Base-by-base conservation (phyloP, 2,329 filamentous ascomycete genomes). In the Fusarium sp. region DNA sequence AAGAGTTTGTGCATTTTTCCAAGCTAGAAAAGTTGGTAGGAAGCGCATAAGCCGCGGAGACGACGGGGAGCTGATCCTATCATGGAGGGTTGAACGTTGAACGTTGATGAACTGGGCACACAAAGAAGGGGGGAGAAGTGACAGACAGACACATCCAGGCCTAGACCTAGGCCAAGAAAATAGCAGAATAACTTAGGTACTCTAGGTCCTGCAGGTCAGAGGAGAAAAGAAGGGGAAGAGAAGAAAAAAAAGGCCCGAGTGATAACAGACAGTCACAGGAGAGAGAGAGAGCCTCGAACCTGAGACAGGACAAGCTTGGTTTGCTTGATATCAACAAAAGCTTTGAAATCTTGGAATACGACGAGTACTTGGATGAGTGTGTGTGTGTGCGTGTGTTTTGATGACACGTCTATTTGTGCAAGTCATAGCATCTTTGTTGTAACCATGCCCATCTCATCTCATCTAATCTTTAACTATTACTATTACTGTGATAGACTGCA, bases 11-110 rank as follows among this genome's bases (percentile, higher is more conserved):
- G 6, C 26, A 28, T 28, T 45, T 46, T 34, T 14, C 39, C 28
- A 30, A 23, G 34, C n/a, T 21, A n/a, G 15, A 36, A 42, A 54
- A 68, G 43, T 39, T 56, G 65, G n/a, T n/a, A n/a, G 28, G 65
- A 67, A 67, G 64, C 65, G 65, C 65, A 65, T 65, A 65, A 68
- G 65, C 65, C 64, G 65, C 65, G 47, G 54, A 38, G 38, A 43
- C 39, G 36, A 54, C 42, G 45, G 43, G 30, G 46, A 46, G 38
- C 21, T 20, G 50, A 56, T 62, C 58, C 56, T 28, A 61, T 45
- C 23, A 50, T 62, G 49, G 57, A 56, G 57, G 57, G 59, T 44
- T 44, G 24, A 21, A 14, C 17, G 19, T 28, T 20, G 30, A 7
- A 17, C 15, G 7, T n/a, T n/a, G 32, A 36, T 32, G 28, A 32